phyloP scores from a whole-genome alignment of 2,329 filamentous ascomycete genomes.

The Aureobasidium namibiae region DNA sequence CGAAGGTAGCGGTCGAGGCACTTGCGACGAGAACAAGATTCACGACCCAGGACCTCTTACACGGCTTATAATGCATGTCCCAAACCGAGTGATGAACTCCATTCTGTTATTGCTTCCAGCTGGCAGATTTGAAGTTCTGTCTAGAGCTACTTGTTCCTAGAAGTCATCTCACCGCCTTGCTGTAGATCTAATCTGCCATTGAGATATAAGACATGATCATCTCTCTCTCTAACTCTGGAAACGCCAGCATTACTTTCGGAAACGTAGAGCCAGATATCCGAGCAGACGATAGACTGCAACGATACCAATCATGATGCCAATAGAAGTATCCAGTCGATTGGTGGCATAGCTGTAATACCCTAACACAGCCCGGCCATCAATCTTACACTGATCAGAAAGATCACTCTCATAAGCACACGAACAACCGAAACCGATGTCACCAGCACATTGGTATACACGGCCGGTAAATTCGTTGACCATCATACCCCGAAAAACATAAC shows the following conservation, averaged over 20 bases:
- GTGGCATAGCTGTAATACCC: conserved; percentile 56
- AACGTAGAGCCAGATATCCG: background rate
- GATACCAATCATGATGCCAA: conserved; percentile 14
- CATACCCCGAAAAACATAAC: conserved; percentile 81
- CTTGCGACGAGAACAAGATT: too few relatives aligned
- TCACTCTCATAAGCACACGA: conserved; percentile 61
- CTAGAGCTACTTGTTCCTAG: too few relatives aligned
- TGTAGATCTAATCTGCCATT: too few relatives aligned
- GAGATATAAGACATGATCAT: too few relatives aligned
- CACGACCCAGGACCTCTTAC: too few relatives aligned
- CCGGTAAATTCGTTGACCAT: conserved; percentile 76
- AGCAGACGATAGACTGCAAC: conserved; percentile 11
- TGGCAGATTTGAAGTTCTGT: too few relatives aligned
- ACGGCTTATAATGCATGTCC: too few relatives aligned
- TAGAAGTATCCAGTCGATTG: conserved; percentile 25
- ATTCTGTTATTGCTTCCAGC: too few relatives aligned
- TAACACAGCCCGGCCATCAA: conserved; percentile 60
- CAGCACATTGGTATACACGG: conserved; percentile 52
- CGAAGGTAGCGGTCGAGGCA: too few relatives aligned
- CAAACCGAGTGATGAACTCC: too few relatives aligned
- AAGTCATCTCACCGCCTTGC: too few relatives aligned
- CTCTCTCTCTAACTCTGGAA: too few relatives aligned
- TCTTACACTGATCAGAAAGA: conserved; percentile 53
- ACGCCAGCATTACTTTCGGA: conserved; percentile 10
- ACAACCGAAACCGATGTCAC: conserved; percentile 33